Conservation (phyloP, 805 yeast genomes). For the Myxozyma vanderwaltii region DNA sequence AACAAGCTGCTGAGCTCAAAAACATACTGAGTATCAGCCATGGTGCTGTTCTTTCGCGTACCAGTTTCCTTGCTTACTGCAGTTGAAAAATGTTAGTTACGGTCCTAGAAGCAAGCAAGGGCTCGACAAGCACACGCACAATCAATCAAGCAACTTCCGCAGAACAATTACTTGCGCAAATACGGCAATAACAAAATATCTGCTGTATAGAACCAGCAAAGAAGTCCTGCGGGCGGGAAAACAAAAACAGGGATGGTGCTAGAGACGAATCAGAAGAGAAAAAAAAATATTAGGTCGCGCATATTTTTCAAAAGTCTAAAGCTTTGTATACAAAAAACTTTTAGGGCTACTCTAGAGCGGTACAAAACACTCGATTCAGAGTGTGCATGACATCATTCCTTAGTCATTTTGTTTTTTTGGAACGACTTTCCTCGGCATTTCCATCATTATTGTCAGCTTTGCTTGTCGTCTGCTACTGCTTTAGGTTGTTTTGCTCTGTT, state of each 20-base stretch:
- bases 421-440: too few species aligned
- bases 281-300: slow-evolving; percentile 2
- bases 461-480: background rate
- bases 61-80: background rate
- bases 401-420: too few species aligned
- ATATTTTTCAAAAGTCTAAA: too few species aligned
- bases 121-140: too few species aligned
- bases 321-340: background rate
- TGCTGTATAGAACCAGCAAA: background rate
- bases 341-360: too few species aligned
- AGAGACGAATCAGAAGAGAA: background rate
- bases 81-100: too few species aligned
- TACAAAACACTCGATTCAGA: too few species aligned
- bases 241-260: background rate
- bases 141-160: too few species aligned
- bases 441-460: too few species aligned
- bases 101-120: too few species aligned
- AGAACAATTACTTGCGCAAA: too few species aligned
- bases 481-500: background rate
- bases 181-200: background rate
- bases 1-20: slow-evolving; percentile 45
- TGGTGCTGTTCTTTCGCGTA: background rate
- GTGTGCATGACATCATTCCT: too few species aligned
- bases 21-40: slow-evolving; percentile 25
- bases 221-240: background rate